Percentiles rank a stretch among this genome's conserved stretches.
Evolutionary conservation across 495 filamentous ascomycete genomes (phyloP).

Genomic region (Aspergillus leporis): DNA sequence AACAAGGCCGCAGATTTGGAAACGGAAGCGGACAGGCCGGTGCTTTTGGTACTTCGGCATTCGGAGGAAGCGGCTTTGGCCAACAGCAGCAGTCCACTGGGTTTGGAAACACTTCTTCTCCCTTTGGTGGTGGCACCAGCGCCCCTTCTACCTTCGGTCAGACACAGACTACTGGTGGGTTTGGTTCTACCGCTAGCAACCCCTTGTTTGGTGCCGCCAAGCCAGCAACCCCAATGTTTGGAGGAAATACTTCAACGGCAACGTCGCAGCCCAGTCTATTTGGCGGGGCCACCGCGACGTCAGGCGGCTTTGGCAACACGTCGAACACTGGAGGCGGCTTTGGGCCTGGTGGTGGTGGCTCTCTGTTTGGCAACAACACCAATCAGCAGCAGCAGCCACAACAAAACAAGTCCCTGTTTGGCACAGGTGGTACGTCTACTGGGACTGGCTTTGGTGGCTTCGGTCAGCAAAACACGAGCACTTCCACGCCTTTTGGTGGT

Average conservation of each 20-base stretch:
- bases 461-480: slow-evolving; percentile 37
- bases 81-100: slow-evolving; percentile 37
- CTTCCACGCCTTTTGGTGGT: slow-evolving; percentile 43
- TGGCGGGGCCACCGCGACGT: slow-evolving; percentile 29
- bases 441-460: slow-evolving; percentile 43
- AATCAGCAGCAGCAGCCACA: slow-evolving; percentile 33
- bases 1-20: slow-evolving; percentile 78
- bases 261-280: slow-evolving; percentile 30
- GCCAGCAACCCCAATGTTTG: slow-evolving; percentile 43
- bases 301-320: slow-evolving; percentile 32
- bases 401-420: slow-evolving; percentile 41
- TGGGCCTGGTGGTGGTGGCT: slow-evolving; percentile 33
- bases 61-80: slow-evolving; percentile 44
- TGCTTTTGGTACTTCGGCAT: slow-evolving; percentile 68
- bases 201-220: slow-evolving; percentile 43
- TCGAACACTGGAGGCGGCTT: slow-evolving; percentile 24
- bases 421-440: slow-evolving; percentile 28
- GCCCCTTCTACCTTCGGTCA: slow-evolving; percentile 44
- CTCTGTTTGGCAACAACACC: slow-evolving; percentile 49
- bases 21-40: slow-evolving; percentile 79
- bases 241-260: slow-evolving; percentile 25
- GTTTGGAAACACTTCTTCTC: slow-evolving; percentile 53
- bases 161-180: slow-evolving; percentile 56
- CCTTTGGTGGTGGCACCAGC: slow-evolving; percentile 59
- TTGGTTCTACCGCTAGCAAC: slow-evolving; percentile 51